Conservation (phyloP, 306 rosid species). For the Betula pendula region DNA sequence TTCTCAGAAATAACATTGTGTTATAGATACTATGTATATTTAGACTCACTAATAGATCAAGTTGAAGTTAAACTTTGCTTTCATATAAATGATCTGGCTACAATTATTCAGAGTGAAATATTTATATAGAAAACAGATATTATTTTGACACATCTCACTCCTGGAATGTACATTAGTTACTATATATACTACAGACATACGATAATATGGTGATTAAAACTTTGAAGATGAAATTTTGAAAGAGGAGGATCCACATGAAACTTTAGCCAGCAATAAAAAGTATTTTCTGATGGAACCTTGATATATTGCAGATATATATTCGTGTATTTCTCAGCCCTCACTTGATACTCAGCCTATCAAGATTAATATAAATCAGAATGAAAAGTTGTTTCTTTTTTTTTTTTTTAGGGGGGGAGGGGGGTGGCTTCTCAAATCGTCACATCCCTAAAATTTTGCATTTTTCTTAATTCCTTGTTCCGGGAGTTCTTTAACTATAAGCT, state of each 20-base stretch:
- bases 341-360: neutral
- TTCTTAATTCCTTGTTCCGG: neutral
- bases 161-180: neutral
- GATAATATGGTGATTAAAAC: neutral
- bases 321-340: neutral
- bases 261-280: neutral
- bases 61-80: too few relatives aligned
- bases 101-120: too few relatives aligned
- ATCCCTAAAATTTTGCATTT: neutral
- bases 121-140: neutral
- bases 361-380: neutral
- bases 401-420: too few relatives aligned
- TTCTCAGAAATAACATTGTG: neutral
- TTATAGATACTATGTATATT: too few relatives aligned
- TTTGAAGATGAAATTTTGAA: neutral
- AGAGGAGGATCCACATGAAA: neutral
- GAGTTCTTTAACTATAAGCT: constrained; percentile 23
- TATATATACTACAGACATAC: neutral
- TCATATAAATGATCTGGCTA: too few relatives aligned
- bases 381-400: too few relatives aligned
- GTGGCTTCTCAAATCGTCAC: neutral
- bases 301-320: neutral
- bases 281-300: neutral
- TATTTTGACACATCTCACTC: neutral
- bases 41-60: too few relatives aligned